Evolutionary conservation across 2,329 filamentous ascomycete species (phyloP), one percentile per base, ranked within the genome.

Genomic region (Seiridium cupressi): DNA sequence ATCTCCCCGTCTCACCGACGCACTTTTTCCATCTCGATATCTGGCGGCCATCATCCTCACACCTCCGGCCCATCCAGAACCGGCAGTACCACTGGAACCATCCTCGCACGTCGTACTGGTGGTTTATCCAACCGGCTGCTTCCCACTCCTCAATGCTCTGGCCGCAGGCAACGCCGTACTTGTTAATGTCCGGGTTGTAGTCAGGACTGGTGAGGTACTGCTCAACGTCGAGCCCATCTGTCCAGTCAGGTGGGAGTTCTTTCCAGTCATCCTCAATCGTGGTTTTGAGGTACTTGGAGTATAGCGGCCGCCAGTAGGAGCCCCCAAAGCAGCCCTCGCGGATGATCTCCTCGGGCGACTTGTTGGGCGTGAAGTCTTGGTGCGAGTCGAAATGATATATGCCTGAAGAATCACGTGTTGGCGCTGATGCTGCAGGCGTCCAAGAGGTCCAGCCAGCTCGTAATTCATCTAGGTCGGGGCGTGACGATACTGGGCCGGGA

Each of bases 11-110:
- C 64, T 76, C 73, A 0, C 82, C 82, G 5, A 83, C 81, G 66
- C 82, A 84, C 61, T 77, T 80, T 65, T 70, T 73, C 83, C 83
- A 85, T 58, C 83, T 64, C 4, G 73, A 72, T 5, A 84, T 74
- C 70, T 85, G 82, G 59, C 81, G 72, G 40, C 78, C 80, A 63
- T 84, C 82, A 57, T 84, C 81, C 0, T 74, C 79, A 62, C 81
- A 82, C 34, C 82, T 69, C 44, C 82, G 65, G 0, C 82, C 81
- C 31, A 72, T 73, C 69, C 78, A 84, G 67, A 84, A 84, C 0
- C 81, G 76, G 54, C 76, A 78, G 66, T 84, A 84, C 82, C 82
- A 84, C 65, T 84, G 82, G 64, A 84, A 84, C 82, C 81, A 85
- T 5, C 82, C 82, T 51, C 83, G 68, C 2, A 83, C 78, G 66